Evolutionary conservation across 495 filamentous ascomycete genomes (phyloP).

Genomic region (Aspergillus conjunctus): DNA sequence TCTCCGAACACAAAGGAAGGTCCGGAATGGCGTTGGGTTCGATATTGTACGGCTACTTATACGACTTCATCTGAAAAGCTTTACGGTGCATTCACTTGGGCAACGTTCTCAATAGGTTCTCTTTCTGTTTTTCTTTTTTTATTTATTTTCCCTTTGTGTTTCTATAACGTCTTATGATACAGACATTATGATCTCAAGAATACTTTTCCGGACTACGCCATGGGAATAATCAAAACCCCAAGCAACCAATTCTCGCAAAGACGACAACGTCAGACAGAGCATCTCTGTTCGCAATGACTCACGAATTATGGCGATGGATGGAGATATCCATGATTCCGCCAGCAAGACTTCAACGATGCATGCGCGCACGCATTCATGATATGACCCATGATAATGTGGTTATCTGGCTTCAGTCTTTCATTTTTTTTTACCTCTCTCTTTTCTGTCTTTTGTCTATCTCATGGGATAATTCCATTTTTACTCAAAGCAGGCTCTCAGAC

Average conservation of each 20-base stretch:
- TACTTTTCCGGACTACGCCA: slow-evolving; percentile 10
- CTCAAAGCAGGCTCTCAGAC: background rate
- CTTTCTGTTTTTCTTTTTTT: slow-evolving; percentile 1
- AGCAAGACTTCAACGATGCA: background rate
- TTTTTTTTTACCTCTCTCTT: background rate
- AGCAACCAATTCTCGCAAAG: background rate
- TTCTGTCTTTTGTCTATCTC: background rate
- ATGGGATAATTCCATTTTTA: background rate
- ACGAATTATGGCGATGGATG: background rate
- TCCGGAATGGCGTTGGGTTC: slow-evolving; percentile 14
- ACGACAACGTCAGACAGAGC: background rate
- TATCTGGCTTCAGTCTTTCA: background rate
- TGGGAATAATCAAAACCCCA: background rate
- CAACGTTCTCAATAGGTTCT: slow-evolving; percentile 13
- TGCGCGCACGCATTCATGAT: slow-evolving; percentile 7
- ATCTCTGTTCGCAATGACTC: background rate
- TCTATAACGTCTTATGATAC: slow-evolving; percentile 27
- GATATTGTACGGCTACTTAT: slow-evolving; percentile 10
- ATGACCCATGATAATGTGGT: background rate
- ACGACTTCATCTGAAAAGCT: slow-evolving; percentile 7
- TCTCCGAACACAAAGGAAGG: slow-evolving; percentile 2
- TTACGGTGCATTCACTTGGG: slow-evolving; percentile 10
- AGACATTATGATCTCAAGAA: slow-evolving; percentile 7
- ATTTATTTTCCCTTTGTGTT: slow-evolving; percentile 3
- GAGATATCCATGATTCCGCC: background rate